Percentiles rank a stretch among this genome's conserved stretches.
phyloP scores from a whole-genome alignment of 2,329 filamentous ascomycete genomes.

The Ceratocystis diversiconidia region DNA sequence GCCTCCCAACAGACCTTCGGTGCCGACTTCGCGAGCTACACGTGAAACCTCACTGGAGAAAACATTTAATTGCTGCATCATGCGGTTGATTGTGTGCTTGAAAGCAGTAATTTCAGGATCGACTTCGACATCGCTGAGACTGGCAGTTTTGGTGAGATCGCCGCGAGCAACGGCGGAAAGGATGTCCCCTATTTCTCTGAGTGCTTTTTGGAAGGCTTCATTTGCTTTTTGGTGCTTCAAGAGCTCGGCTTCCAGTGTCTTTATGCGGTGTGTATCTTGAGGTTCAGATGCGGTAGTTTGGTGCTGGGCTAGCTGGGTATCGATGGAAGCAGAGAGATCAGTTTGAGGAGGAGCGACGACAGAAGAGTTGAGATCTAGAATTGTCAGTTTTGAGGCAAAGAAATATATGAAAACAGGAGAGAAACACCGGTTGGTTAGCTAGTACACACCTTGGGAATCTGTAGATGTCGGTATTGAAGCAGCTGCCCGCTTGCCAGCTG shows the following conservation, averaged over 20 bases:
- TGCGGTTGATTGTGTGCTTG: slow-evolving; percentile 95
- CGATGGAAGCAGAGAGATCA: slow-evolving; percentile 71
- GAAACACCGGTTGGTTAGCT: neutral
- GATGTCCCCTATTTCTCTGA: slow-evolving; percentile 93
- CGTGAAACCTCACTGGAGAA: slow-evolving; percentile 94
- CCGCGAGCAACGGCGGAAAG: slow-evolving; percentile 91
- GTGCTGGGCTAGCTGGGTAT: slow-evolving; percentile 61
- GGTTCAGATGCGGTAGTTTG: slow-evolving; percentile 69
- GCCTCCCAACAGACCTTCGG: slow-evolving; percentile 83
- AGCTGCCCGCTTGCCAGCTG: slow-evolving; percentile 32
- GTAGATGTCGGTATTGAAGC: slow-evolving; percentile 33
- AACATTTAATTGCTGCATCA: slow-evolving; percentile 96
- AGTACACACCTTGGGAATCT: slow-evolving; percentile 26
- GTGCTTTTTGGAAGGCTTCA: slow-evolving; percentile 92
- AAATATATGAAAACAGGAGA: slow-evolving; percentile 26
- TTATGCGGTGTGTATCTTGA: slow-evolving; percentile 76
- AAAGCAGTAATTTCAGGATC: slow-evolving; percentile 96
- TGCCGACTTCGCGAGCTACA: slow-evolving; percentile 88
- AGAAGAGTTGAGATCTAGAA: slow-evolving; percentile 68
- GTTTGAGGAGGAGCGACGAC: slow-evolving; percentile 80
- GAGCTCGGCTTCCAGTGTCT: slow-evolving; percentile 73
- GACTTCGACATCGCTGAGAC: slow-evolving; percentile 92
- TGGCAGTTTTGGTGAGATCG: slow-evolving; percentile 90
- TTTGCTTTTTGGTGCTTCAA: slow-evolving; percentile 98
- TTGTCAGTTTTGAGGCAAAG: slow-evolving; percentile 64